These are phyloP conservation scores for Fistulinella prunicolor DNA, from an alignment of 768 basidiomycete genomes.

Conservation along the genomic window DNA sequence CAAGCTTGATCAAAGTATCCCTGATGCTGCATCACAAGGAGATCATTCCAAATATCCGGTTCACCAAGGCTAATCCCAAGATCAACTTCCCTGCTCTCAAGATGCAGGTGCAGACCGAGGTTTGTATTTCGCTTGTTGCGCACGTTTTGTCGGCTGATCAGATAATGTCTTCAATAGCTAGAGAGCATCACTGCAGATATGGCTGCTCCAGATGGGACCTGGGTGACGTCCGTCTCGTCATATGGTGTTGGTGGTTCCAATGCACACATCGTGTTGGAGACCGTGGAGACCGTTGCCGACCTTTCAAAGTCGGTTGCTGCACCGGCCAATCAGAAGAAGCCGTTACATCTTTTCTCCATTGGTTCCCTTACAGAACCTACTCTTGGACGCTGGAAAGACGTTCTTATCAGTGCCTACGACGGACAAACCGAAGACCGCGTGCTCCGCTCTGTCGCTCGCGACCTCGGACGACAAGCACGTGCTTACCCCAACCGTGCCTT, in stretches of 20 bases:
- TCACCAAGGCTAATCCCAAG: slow-evolving; percentile 27
- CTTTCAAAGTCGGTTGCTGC: slow-evolving; percentile 5
- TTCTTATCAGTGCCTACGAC: slow-evolving; percentile 13
- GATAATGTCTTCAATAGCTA: slow-evolving; percentile 5
- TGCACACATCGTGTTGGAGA: slow-evolving; percentile 32
- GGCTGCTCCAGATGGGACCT: slow-evolving; percentile 28
- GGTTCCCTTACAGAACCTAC: slow-evolving; percentile 29
- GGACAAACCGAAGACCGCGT: slow-evolving; percentile 20
- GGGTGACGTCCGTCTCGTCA: slow-evolving; percentile 33
- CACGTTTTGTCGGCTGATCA: neutral
- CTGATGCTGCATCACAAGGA: slow-evolving; percentile 32
- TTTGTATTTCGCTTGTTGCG: neutral
- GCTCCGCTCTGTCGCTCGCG: slow-evolving; percentile 28
- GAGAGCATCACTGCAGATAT: slow-evolving; percentile 27
- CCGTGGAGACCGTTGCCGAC: slow-evolving; percentile 15
- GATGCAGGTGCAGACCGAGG: slow-evolving; percentile 28
- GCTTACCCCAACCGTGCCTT: slow-evolving; percentile 29
- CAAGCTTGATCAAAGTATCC: slow-evolving; percentile 34
- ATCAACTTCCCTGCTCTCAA: slow-evolving; percentile 23
- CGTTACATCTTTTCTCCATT: slow-evolving; percentile 25
- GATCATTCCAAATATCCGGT: slow-evolving; percentile 28
- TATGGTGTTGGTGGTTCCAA: slow-evolving; percentile 36
- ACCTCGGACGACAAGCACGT: slow-evolving; percentile 29
- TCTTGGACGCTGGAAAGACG: slow-evolving; percentile 25
- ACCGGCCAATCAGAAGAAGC: slow-evolving; percentile 5